Evolutionary conservation across 1,284 basidiomycete species (phyloP).

Genomic region (Heterobasidion occidentale): DNA sequence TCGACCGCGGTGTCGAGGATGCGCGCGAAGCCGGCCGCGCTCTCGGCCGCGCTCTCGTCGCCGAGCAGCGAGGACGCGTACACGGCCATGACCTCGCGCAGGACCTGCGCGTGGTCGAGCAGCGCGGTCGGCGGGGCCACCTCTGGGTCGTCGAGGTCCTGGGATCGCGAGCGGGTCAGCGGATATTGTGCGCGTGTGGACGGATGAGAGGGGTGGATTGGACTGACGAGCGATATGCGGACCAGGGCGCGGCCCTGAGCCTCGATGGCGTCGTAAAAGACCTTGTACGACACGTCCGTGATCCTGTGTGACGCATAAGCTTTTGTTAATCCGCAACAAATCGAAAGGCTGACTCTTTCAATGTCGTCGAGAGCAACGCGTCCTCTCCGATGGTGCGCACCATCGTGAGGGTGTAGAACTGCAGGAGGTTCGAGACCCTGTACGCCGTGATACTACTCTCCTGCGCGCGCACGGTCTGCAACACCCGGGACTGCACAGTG

Average conservation of each 20-base stretch:
- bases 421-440: conserved; percentile 88
- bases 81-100: conserved; percentile 84
- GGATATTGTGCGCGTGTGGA: not conserved
- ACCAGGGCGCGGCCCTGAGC: conserved; percentile 72
- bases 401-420: conserved; percentile 94
- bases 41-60: conserved; percentile 42
- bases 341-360: conserved; percentile 66
- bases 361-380: conserved; percentile 68
- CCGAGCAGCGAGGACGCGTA: conserved; percentile 72
- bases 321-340: not conserved
- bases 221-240: conserved; percentile 61
- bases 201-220: not conserved
- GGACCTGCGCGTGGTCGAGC: conserved; percentile 74
- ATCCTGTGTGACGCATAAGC: conserved; percentile 40
- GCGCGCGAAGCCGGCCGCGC: conserved; percentile 51
- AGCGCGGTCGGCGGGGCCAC: conserved; percentile 73
- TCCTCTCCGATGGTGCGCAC: conserved; percentile 80
- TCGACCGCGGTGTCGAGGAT: conserved; percentile 80
- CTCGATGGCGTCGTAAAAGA: conserved; percentile 83
- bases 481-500: conserved; percentile 61
- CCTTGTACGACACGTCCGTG: conserved; percentile 70
- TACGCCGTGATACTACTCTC: conserved; percentile 90
- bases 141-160: conserved; percentile 73
- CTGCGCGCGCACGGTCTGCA: conserved; percentile 89
- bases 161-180: not conserved